These are phyloP conservation scores for Fusarium torulosum DNA, from an alignment of 2,329 filamentous ascomycete species.

Conservation along the genomic window DNA sequence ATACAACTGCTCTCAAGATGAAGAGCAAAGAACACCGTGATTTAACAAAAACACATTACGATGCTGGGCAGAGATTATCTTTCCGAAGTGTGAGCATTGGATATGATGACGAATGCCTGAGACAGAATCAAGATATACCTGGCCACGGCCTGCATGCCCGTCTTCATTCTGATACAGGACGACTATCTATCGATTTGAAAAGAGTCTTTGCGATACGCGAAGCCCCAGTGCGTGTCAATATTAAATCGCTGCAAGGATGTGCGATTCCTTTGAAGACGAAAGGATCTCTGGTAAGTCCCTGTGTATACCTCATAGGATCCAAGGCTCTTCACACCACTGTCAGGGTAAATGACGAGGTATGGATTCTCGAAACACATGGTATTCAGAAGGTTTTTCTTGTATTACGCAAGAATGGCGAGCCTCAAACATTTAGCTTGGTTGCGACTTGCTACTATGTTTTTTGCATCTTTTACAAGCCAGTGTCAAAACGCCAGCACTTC, in stretches of 20 bases:
- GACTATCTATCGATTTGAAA: neutral
- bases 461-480: neutral
- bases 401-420: neutral
- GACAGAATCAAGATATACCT: neutral
- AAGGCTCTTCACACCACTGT: neutral
- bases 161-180: neutral
- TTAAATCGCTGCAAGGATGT: neutral
- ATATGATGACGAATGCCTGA: neutral
- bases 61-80: neutral
- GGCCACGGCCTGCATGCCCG: neutral
- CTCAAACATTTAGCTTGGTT: neutral
- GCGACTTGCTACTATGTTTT: neutral
- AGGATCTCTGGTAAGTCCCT: fast-evolving
- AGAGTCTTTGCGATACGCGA: neutral
- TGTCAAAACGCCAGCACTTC: neutral
- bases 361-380: neutral
- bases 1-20: neutral
- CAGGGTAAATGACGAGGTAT: neutral
- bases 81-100: neutral
- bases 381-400: neutral
- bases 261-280: neutral
- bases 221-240: neutral
- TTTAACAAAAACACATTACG: fast-evolving
- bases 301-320: neutral
- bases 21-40: neutral